Evolutionary conservation across 2,329 filamentous ascomycete species (phyloP).

Genomic region (Bipolaris bicolor): DNA sequence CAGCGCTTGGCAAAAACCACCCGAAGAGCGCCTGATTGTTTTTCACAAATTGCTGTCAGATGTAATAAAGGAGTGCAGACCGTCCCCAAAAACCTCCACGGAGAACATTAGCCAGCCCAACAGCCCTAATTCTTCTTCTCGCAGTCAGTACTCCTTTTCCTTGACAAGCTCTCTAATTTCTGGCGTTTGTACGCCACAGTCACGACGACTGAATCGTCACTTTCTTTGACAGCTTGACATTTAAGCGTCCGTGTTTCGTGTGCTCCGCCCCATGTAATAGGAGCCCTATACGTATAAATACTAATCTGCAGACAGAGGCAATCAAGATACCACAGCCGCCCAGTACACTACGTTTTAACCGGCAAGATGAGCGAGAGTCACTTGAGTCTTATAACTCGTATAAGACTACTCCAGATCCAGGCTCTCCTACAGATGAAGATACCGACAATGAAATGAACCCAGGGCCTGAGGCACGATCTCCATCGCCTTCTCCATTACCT

Average conservation of each 20-base stretch:
- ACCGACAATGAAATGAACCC: constrained; percentile 25
- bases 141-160: constrained; percentile 18
- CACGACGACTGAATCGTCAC: background rate
- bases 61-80: background rate
- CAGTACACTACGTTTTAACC: background rate
- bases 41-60: constrained; percentile 21
- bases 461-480: constrained; percentile 27
- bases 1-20: constrained; percentile 9
- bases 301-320: constrained; percentile 8
- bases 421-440: constrained; percentile 42
- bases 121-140: constrained; percentile 5
- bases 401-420: constrained; percentile 27
- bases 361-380: constrained; percentile 16
- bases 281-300: background rate
- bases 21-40: constrained; percentile 8
- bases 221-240: background rate
- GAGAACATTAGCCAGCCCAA: constrained; percentile 12
- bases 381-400: constrained; percentile 18
- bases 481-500: constrained; percentile 31
- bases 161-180: too few relatives aligned
- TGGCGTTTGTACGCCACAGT: background rate
- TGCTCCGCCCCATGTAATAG: background rate
- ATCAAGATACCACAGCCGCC: background rate
- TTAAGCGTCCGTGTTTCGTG: background rate
- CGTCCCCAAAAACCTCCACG: constrained; percentile 8